These are phyloP conservation scores for Setaria italica DNA, from an alignment of 202 grass and related monocot species.

Conservation along the genomic window DNA sequence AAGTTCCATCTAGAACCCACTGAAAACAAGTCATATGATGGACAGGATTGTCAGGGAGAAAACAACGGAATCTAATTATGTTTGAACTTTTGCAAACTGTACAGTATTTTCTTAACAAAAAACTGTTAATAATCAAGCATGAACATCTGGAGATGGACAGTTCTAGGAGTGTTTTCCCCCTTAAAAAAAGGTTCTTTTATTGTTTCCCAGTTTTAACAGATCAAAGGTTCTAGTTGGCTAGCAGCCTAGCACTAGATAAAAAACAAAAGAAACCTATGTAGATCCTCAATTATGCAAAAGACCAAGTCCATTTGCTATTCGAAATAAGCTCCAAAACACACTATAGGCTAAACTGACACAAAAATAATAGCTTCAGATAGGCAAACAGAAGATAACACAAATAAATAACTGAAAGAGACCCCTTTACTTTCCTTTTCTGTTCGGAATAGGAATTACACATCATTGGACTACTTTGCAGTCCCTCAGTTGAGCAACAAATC, in stretches of 20 bases:
- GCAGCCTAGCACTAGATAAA: neutral
- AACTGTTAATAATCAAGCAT: constrained; percentile 6
- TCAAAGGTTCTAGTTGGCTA: neutral
- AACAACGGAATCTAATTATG: neutral
- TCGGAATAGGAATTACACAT: constrained; percentile 12
- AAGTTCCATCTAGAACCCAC: neutral
- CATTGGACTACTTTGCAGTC: constrained; percentile 22
- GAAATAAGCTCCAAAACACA: neutral
- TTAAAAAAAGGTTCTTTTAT: neutral
- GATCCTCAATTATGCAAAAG: too few relatives aligned
- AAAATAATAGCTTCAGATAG: neutral
- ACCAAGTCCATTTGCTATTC: neutral
- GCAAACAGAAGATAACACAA: neutral
- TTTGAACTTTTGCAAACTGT: too few relatives aligned
- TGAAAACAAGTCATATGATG: neutral
- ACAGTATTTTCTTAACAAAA: neutral
- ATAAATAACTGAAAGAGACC: constrained; percentile 20
- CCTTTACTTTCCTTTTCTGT: constrained; percentile 12
- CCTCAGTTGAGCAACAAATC: constrained; percentile 22
- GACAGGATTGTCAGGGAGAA: neutral
- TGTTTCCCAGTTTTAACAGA: constrained; percentile 5
- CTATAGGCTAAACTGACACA: neutral
- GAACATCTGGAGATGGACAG: neutral
- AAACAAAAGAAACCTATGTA: neutral
- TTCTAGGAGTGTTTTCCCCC: neutral